These are phyloP conservation scores for Gentiana dahurica DNA, from an alignment of 257 asterid species.

Conservation along the genomic window DNA sequence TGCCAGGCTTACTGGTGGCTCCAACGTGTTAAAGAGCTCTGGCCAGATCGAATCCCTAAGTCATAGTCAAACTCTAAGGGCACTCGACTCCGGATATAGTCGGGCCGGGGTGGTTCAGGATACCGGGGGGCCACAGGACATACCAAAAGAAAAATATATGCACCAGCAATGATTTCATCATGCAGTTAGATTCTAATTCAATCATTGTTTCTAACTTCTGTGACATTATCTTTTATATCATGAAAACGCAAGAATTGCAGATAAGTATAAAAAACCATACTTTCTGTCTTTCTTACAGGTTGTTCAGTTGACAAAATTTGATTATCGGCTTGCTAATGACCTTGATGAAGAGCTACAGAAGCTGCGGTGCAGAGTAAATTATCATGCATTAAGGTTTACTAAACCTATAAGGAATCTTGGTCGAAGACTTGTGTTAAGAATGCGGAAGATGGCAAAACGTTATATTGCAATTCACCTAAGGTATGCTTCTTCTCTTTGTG, in stretches of 20 bases:
- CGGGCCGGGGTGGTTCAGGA: too few species aligned
- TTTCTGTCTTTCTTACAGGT: slow-evolving; percentile 48
- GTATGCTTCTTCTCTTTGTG: slow-evolving; percentile 17
- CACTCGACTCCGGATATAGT: too few species aligned
- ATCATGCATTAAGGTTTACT: slow-evolving; percentile 86
- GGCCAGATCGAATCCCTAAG: too few species aligned
- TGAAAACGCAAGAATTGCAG: not conserved
- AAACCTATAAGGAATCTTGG: slow-evolving; percentile 77
- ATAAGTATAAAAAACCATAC: slow-evolving; percentile 5
- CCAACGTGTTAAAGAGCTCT: too few species aligned
- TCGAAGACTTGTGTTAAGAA: slow-evolving; percentile 61
- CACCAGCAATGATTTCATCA: too few species aligned
- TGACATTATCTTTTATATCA: not conserved
- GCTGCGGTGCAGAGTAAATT: slow-evolving; percentile 90
- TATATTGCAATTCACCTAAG: slow-evolving; percentile 93
- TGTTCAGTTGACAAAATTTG: slow-evolving; percentile 96
- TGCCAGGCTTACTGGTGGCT: too few species aligned
- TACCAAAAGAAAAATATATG: too few species aligned
- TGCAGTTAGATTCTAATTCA: too few species aligned
- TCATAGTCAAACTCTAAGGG: too few species aligned
- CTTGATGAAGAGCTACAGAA: slow-evolving; percentile 83
- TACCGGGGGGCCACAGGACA: too few species aligned
- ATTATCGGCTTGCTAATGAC: slow-evolving; percentile 87
- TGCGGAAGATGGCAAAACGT: slow-evolving; percentile 77
- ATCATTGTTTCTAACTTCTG: not conserved